Evolutionary conservation across 768 basidiomycete species (phyloP).

Genomic region (Tylopilus subfusipes): DNA sequence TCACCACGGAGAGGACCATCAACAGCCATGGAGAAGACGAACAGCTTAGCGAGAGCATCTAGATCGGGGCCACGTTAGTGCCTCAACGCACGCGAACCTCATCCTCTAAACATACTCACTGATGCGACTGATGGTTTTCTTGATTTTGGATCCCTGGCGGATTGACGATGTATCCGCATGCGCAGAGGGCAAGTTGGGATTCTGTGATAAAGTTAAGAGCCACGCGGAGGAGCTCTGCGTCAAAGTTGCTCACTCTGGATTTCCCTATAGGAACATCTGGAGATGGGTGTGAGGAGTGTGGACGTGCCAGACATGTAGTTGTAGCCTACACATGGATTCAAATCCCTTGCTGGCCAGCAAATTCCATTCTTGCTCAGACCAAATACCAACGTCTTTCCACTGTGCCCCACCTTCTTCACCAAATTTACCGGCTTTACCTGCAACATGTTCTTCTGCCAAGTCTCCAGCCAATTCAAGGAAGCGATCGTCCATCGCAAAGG

Average conservation of each 20-base stretch:
- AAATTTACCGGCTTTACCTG: constrained; percentile 51
- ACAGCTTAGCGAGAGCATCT: constrained; percentile 79
- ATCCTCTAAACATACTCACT: constrained; percentile 34
- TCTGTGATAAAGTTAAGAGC: constrained; percentile 36
- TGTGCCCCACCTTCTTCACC: constrained; percentile 52
- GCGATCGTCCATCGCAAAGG: constrained; percentile 68
- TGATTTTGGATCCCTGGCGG: constrained; percentile 56
- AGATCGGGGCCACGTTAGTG: neutral
- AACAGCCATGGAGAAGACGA: constrained; percentile 86
- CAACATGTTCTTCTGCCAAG: constrained; percentile 71
- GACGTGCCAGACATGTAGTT: neutral
- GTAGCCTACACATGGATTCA: constrained; percentile 64
- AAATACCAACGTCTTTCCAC: constrained; percentile 88
- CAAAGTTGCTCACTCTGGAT: constrained; percentile 45
- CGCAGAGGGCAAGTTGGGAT: constrained; percentile 58
- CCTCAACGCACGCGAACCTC: neutral
- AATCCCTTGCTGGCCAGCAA: constrained; percentile 80
- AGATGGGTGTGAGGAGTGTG: constrained; percentile 38
- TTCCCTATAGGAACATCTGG: constrained; percentile 51
- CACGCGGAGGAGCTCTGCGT: neutral
- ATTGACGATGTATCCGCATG: constrained; percentile 67
- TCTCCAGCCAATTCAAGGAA: constrained; percentile 68
- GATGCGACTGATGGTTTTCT: constrained; percentile 64
- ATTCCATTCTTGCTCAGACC: constrained; percentile 81
- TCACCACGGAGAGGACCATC: constrained; percentile 62